These are phyloP conservation scores for Tulasnella sp. DNA, from an alignment of 768 basidiomycete species.

Conservation along the genomic window DNA sequence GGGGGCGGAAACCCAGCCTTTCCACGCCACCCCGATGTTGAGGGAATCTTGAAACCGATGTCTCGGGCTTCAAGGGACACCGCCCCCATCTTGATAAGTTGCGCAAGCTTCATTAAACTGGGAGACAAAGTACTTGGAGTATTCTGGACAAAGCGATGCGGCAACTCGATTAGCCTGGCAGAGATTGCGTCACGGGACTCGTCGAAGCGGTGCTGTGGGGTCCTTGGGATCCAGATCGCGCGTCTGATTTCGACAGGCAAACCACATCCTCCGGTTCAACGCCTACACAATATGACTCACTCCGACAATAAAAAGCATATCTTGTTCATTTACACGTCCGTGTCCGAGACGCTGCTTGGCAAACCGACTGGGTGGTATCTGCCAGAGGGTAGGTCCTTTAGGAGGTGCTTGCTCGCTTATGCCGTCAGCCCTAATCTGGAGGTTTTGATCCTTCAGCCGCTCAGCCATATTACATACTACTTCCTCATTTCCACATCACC, in stretches of 20 bases:
- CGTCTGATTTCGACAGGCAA: neutral
- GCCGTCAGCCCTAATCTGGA: neutral
- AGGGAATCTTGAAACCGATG: neutral
- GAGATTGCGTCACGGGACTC: neutral
- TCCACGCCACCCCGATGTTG: neutral
- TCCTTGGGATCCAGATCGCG: neutral
- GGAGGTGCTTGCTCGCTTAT: neutral
- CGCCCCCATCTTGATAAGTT: neutral
- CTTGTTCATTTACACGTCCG: conserved; percentile 72
- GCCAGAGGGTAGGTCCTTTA: conserved; percentile 45
- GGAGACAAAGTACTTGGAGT: neutral
- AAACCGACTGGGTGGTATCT: conserved; percentile 49
- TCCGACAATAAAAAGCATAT: conserved; percentile 33
- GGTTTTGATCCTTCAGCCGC: conserved; percentile 42
- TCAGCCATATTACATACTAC: conserved; percentile 61
- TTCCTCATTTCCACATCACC: conserved; percentile 50
- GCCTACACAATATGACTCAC: neutral
- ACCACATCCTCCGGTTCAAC: neutral
- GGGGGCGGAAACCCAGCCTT: neutral
- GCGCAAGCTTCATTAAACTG: neutral
- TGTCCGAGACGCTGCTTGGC: conserved; percentile 47
- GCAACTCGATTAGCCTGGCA: neutral
- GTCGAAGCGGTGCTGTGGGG: neutral
- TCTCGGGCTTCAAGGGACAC: neutral
- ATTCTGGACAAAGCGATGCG: neutral